Evolutionary conservation across 1,284 basidiomycete species (phyloP).

Genomic region (Ceratobasidium theobromae): DNA sequence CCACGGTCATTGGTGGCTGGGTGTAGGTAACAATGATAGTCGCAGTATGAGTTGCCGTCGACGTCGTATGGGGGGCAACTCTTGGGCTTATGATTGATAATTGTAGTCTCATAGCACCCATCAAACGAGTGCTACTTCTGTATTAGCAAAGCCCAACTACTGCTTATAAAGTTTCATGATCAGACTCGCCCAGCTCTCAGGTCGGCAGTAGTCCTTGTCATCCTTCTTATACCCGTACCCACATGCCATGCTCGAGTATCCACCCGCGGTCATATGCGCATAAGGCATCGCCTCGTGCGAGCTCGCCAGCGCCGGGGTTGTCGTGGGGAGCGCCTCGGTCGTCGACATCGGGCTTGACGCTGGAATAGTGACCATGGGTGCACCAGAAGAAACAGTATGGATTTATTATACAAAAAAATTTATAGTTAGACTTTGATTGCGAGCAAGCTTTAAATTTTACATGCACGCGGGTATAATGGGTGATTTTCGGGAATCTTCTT

Average conservation of each 20-base stretch:
- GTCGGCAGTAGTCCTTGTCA: conserved; percentile 25
- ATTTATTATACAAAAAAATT: too few species aligned
- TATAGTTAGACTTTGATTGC: too few species aligned
- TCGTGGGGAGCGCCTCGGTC: conserved; percentile 8
- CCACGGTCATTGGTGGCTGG: conserved; percentile 12
- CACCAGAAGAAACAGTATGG: neutral
- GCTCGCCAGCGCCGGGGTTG: conserved; percentile 21
- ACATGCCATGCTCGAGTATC: conserved; percentile 35
- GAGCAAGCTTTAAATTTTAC: too few species aligned
- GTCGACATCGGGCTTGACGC: conserved; percentile 2
- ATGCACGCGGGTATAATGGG: too few species aligned
- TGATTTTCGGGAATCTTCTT: too few species aligned
- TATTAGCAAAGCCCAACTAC: neutral
- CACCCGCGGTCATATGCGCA: conserved; percentile 33
- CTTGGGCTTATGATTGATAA: conserved; percentile 32
- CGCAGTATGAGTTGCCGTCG: neutral
- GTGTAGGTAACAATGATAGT: conserved; percentile 24
- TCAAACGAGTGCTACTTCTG: conserved; percentile 25
- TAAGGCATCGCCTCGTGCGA: conserved; percentile 35
- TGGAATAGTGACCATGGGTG: conserved; percentile 2
- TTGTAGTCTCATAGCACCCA: conserved; percentile 37
- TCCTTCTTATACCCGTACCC: conserved; percentile 36
- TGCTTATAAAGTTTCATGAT: neutral
- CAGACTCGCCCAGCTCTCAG: conserved; percentile 35
- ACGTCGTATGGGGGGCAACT: neutral